phyloP scores from a whole-genome alignment of 352 stramenopile species.

The Thalassiosira allenii region DNA sequence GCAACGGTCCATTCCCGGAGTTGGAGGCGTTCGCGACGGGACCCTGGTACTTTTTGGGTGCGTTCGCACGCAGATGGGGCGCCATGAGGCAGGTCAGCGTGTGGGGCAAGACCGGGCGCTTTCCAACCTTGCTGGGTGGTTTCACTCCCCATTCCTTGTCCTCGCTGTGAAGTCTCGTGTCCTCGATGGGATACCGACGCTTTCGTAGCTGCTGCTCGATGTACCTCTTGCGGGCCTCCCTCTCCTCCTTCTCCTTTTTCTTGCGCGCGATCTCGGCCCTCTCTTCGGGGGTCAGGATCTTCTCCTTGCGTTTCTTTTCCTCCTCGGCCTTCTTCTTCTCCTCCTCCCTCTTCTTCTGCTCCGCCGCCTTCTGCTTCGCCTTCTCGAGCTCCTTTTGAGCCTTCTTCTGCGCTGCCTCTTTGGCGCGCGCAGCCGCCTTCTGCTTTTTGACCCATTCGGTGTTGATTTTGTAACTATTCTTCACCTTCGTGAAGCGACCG shows the following conservation, averaged over 20 bases:
- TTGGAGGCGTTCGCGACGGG: constrained; percentile 34
- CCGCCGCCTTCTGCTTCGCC: constrained; percentile 22
- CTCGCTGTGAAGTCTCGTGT: constrained; percentile 77
- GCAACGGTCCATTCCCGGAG: constrained; percentile 37
- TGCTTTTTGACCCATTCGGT: constrained; percentile 66
- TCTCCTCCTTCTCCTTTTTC: constrained; percentile 50
- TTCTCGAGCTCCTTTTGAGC: constrained; percentile 40
- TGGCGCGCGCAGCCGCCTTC: constrained; percentile 49
- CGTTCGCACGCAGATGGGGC: constrained; percentile 41
- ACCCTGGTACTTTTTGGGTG: constrained; percentile 24
- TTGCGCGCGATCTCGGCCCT: constrained; percentile 34
- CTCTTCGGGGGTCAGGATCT: constrained; percentile 35
- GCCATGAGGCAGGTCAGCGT: constrained; percentile 51
- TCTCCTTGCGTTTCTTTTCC: constrained; percentile 47
- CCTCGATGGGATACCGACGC: constrained; percentile 82
- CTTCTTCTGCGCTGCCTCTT: constrained; percentile 46
- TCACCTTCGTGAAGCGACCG: constrained; percentile 75
- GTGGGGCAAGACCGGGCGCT: constrained; percentile 62
- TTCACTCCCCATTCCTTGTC: constrained; percentile 81
- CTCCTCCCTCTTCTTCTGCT: constrained; percentile 39
- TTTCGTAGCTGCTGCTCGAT: constrained; percentile 68
- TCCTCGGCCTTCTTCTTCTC: constrained; percentile 64
- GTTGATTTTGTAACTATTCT: constrained; percentile 81
- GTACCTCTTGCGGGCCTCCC: constrained; percentile 62
- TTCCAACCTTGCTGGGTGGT: constrained; percentile 46